Conservation (phyloP, 805 yeast species). For the Maudiozyma serrabonitensis region DNA sequence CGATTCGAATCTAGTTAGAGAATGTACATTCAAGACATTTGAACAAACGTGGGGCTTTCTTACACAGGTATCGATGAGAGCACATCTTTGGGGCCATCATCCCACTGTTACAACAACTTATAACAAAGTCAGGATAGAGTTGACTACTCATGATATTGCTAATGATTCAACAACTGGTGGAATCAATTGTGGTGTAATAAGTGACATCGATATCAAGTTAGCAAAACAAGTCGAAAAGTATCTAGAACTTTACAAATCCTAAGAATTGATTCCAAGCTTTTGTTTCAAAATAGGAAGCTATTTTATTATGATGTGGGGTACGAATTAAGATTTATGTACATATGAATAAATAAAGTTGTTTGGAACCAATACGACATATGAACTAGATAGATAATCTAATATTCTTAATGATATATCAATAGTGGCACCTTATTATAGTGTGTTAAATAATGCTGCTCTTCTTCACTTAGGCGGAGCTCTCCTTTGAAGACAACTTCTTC, state of each 20-base stretch:
- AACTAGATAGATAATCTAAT: neutral
- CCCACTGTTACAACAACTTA: slow-evolving; percentile 60
- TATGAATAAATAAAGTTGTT: neutral
- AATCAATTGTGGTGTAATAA: slow-evolving; percentile 29
- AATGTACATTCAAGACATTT: slow-evolving; percentile 36
- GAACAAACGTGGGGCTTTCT: slow-evolving; percentile 62
- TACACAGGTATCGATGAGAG: slow-evolving; percentile 44
- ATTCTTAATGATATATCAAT: neutral
- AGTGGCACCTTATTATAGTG: neutral
- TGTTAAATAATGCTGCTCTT: neutral
- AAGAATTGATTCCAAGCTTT: neutral
- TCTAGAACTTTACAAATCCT: slow-evolving; percentile 3
- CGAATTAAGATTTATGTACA: slow-evolving; percentile 4
- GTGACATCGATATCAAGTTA: slow-evolving; percentile 48
- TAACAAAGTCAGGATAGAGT: slow-evolving; percentile 42
- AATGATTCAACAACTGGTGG: neutral
- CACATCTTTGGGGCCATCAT: slow-evolving; percentile 57
- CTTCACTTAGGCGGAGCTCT: neutral
- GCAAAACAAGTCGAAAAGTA: slow-evolving; percentile 41
- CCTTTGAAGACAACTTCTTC: slow-evolving; percentile 34
- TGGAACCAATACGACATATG: neutral
- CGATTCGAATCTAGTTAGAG: slow-evolving; percentile 1
- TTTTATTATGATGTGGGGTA: too few species aligned
- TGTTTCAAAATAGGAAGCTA: neutral
- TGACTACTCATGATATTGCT: slow-evolving; percentile 56